Evolutionary conservation across 2,329 filamentous ascomycete species (phyloP), one percentile per base, ranked within the genome.

Genomic region (Ceratocystis eucalypticola): DNA sequence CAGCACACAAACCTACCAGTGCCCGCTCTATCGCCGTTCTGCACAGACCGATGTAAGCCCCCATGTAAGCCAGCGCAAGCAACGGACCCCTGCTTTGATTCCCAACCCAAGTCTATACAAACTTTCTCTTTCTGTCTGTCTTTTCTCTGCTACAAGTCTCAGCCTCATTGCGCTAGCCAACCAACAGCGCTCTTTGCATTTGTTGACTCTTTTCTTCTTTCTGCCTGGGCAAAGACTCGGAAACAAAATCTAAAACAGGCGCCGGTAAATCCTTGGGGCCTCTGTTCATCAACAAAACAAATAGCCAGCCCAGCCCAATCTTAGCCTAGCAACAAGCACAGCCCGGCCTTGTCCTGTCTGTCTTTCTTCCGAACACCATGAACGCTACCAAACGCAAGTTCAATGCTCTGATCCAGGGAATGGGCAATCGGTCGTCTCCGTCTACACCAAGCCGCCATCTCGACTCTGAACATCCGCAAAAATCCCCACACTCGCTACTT

Each of bases 331-430:
- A 41, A 41, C 12, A 41, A 41, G 3, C 37, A 15, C 12, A 15
- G 37, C 37, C 37, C 37, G 37, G 10, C 1, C 12, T 41, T 41
- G 37, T 41, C 37, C 15, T 28, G 48, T 53, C 48, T 25, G 17
- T 41, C 48, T 53, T 25, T 28, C 22, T 53, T 65, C 53, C 30
- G 62, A 41, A 41, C 65, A 77, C 68, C 69, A 88, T 91, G 79
- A 88, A 88, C 73, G 84, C 87, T 28, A 89, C 87, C n/a, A 93
- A 92, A 77, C 83, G 89, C 71, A 92, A 92, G 75, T 91, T 92
- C 78, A 88, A 91, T 75, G 82, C 83, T 71, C 80, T 91, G 17
- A 79, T 92, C 33, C 88, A 91, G 73, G 79, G 84, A 70, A 80
- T 87, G 71, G 83, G 83, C 71, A 82, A 61, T 37, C 57, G 69